phyloP scores from a whole-genome alignment of 192 early-diverging fungal genomes.

The Gamsiella multidivaricata region DNA sequence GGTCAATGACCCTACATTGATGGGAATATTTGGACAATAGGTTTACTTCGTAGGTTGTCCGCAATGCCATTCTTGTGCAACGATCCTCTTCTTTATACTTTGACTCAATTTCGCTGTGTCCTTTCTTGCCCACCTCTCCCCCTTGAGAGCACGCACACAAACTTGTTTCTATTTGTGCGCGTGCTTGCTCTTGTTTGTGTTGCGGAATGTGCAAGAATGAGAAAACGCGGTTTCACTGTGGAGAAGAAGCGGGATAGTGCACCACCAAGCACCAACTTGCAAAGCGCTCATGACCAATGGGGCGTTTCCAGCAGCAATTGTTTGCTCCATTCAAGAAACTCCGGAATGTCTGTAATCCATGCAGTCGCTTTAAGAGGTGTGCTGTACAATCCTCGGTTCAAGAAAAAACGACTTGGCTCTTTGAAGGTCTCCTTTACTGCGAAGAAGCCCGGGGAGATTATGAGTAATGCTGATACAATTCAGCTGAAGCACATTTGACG shows the following conservation, averaged over 20 bases:
- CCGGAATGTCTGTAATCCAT: neutral
- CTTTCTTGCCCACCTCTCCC: neutral
- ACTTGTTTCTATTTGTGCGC: neutral
- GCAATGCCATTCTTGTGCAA: neutral
- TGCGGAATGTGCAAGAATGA: slow-evolving; percentile 9
- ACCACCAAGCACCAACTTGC: neutral
- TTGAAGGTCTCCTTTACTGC: no score
- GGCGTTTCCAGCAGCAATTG: neutral
- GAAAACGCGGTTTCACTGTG: neutral
- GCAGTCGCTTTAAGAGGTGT: slow-evolving; percentile 7
- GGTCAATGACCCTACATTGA: no score
- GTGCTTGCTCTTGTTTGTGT: neutral
- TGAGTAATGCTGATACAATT: no score
- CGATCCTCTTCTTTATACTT: neutral
- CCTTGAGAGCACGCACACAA: neutral
- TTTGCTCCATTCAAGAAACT: no score
- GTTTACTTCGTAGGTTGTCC: no score
- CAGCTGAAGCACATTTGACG: no score
- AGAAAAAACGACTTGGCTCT: neutral
- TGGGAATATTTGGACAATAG: no score
- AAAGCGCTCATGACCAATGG: neutral
- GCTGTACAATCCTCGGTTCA: neutral
- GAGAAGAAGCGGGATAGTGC: neutral
- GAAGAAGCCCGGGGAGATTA: no score
- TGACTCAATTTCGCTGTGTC: neutral